A percentile compares a stretch with the other conserved stretches of the same genome.
These are phyloP conservation scores for Funneliformis geosporum DNA, from an alignment of 192 early-diverging fungal genomes.

Conservation along the genomic window DNA sequence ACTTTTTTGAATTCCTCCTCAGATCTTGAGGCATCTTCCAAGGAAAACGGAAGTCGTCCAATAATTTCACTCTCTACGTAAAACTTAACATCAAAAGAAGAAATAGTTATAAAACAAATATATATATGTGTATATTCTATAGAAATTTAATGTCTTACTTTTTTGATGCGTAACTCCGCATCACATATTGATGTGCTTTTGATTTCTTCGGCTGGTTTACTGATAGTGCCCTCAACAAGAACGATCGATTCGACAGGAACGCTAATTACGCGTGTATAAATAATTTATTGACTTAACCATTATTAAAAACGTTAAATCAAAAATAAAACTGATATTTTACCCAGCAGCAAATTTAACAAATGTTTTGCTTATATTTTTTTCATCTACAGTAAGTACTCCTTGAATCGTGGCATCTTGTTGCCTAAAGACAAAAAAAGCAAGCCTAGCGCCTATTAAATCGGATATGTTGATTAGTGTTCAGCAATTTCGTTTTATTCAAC, in stretches of 20 bases:
- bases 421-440: conserved; percentile 90
- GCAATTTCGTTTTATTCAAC: background rate
- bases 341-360: conserved; percentile 89
- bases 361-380: conserved; percentile 81
- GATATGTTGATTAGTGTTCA: background rate
- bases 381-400: conserved; percentile 75
- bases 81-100: conserved; percentile 42
- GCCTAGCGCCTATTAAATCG: conserved; percentile 63
- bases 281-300: background rate
- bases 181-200: conserved; percentile 91
- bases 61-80: conserved; percentile 73
- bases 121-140: background rate
- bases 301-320: conserved; percentile 20
- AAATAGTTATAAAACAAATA: conserved; percentile 14
- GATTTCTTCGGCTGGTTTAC: conserved; percentile 77
- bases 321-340: conserved; percentile 45
- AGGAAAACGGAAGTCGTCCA: conserved; percentile 81
- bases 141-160: conserved; percentile 47
- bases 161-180: conserved; percentile 84
- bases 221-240: conserved; percentile 78
- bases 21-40: conserved; percentile 90
- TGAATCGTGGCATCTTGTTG: conserved; percentile 89
- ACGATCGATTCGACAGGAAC: conserved; percentile 90
- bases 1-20: conserved; percentile 75
- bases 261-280: conserved; percentile 41